Evolutionary conservation across 2,329 filamentous ascomycete species (phyloP), one percentile per base, ranked within the genome.

Genomic region (Epichloe elymi): DNA sequence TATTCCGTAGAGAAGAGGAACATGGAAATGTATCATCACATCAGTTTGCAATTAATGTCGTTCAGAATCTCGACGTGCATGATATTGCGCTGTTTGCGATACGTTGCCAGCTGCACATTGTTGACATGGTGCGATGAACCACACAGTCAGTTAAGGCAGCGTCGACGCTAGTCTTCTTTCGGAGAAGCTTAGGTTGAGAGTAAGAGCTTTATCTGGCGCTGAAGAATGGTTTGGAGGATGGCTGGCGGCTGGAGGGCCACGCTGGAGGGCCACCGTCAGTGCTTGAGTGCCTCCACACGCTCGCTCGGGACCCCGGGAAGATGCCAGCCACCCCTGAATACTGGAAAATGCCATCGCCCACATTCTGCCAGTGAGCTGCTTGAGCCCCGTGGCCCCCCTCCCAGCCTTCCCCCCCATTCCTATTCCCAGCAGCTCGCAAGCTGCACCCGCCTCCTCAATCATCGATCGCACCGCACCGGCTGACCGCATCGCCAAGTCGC

Each of bases 401-500:
- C 46, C 46, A 48, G 36, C 46, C 50, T 49, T 48, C 15, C 19
- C 15, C 49, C 15, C 49, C 48, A 35, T 40, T 17, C 23, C 43
- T 19, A 26, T 42, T 43, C 43, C 14, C 36, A 26, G 30, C 38
- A 26, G 33, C 26, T 36, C 23, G 33, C 20, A 12, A 30, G 11
- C 46, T 33, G 19, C 40, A 37, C 33, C 35, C 40, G 42, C 33
- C 19, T 40, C 45, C 17, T 38, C 39, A 39, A 7, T 19, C 17
- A 33, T 30, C 23, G 23, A 15, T 30, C 42, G 15, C 19, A 8
- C 36, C 38, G 10, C 36, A 40, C 37, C 17, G 17, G 50, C 23
- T 51, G 46, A 44, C 50, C 40, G 35, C 45, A 48, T 40, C 45
- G 48, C 20, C 44, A 51, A 45, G 26, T 47, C 44, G 47, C 30